Evolutionary conservation across 495 filamentous ascomycete genomes (phyloP).

Genomic region (Barbatosphaeria neglecta): DNA sequence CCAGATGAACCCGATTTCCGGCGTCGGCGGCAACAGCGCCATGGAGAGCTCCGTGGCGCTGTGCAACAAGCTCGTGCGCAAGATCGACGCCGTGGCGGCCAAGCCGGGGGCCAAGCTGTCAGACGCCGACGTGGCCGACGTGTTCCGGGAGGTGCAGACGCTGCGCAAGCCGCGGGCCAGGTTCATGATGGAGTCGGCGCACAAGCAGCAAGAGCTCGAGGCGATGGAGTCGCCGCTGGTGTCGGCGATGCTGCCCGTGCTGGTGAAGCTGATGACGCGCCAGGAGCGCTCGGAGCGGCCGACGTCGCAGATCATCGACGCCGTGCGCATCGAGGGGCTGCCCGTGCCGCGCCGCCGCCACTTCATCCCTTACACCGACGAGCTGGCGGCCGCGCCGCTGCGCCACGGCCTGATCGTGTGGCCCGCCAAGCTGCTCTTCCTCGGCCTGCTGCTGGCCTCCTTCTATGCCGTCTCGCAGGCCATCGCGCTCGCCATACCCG

Average conservation of each 20-base stretch:
- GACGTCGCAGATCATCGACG: not conserved
- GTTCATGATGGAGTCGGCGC: not conserved
- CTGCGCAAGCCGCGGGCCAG: not conserved
- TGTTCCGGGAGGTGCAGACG: slow-evolving; percentile 2
- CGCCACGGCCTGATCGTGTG: not conserved
- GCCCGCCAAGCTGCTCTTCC: not conserved
- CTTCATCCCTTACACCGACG: slow-evolving; percentile 2
- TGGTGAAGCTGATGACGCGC: not conserved
- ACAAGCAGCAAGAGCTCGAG: not conserved
- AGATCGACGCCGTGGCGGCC: too few relatives aligned
- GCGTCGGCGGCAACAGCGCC: slow-evolving; percentile 26
- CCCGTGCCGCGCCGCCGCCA: not conserved
- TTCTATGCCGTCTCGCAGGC: not conserved
- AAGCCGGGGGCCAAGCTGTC: not conserved
- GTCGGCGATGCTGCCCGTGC: not conserved
- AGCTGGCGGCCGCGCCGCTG: slow-evolving; percentile 6
- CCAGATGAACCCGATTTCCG: slow-evolving; percentile 13
- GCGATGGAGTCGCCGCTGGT: slow-evolving; percentile 1
- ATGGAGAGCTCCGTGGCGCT: slow-evolving; percentile 27
- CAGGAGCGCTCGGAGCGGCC: not conserved
- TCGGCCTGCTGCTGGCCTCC: not conserved
- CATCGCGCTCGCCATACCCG: not conserved
- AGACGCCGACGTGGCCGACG: slow-evolving; percentile 1
- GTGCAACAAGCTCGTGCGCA: slow-evolving; percentile 11
- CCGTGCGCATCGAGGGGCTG: not conserved